Evolutionary conservation across 192 early-diverging fungal genomes (phyloP).

Genomic region (Coemansia sp.): DNA sequence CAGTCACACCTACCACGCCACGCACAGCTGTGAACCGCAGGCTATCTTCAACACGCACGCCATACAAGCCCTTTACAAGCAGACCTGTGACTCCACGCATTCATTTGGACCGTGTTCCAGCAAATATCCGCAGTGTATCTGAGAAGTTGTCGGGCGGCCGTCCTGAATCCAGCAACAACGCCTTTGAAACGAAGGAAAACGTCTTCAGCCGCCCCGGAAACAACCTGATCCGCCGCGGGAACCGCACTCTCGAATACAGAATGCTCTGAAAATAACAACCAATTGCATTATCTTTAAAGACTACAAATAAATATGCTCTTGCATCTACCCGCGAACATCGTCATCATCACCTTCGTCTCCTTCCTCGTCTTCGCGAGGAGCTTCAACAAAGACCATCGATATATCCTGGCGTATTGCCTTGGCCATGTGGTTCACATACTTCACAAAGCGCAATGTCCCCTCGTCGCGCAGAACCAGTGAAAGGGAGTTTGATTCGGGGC

Average conservation of each 20-base stretch:
- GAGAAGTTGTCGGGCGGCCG: not conserved
- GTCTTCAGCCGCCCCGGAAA: not conserved
- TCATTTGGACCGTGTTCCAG: not conserved
- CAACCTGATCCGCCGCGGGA: not conserved
- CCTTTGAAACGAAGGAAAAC: constrained; percentile 1
- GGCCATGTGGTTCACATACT: constrained; percentile 58
- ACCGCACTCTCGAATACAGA: constrained; percentile 3
- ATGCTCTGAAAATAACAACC: constrained; percentile 1
- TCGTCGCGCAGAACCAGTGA: constrained; percentile 60
- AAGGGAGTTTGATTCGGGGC: constrained; percentile 59
- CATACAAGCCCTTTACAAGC: not conserved
- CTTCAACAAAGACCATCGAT: constrained; percentile 45
- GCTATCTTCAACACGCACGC: not conserved
- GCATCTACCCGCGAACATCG: not conserved
- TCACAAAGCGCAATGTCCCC: constrained; percentile 62
- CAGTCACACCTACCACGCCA: not conserved
- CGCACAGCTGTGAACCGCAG: not conserved
- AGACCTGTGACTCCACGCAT: constrained; percentile 31
- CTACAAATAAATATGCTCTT: constrained; percentile 2
- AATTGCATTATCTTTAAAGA: not conserved
- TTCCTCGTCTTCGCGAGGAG: constrained; percentile 2
- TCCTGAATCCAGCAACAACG: not conserved
- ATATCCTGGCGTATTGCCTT: constrained; percentile 41
- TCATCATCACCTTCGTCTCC: constrained; percentile 7
- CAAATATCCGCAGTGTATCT: constrained; percentile 1